A percentile compares a stretch with the other conserved stretches of the same genome.
These are phyloP conservation scores for Ophiostoma australiae DNA, from an alignment of 2,329 filamentous ascomycete species.

Conservation along the genomic window DNA sequence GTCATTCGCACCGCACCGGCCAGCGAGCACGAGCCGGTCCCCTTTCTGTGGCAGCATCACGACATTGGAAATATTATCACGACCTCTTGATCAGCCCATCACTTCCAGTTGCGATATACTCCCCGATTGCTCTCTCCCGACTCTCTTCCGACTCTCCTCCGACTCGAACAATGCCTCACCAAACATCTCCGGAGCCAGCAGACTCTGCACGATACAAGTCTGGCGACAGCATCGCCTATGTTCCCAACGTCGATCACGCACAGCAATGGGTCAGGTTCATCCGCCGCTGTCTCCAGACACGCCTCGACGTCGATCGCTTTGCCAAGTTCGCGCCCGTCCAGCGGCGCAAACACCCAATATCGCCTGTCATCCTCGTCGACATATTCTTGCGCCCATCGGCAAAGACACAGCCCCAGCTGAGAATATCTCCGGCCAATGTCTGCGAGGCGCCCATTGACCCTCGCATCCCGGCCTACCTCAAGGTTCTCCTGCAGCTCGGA, in stretches of 20 bases:
- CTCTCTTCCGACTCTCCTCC: background rate
- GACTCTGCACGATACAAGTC: background rate
- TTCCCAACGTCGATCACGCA: constrained; percentile 24
- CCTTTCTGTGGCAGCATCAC: background rate
- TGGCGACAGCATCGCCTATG: background rate
- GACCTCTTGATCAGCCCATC: background rate
- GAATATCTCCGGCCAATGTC: constrained; percentile 23
- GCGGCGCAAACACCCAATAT: constrained; percentile 48
- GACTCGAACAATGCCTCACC: background rate
- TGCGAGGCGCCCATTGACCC: constrained; percentile 53
- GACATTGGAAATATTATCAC: background rate
- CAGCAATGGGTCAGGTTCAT: constrained; percentile 51
- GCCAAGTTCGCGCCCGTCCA: constrained; percentile 47
- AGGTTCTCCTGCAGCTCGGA: constrained; percentile 48
- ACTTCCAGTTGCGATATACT: no score
- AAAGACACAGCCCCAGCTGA: background rate
- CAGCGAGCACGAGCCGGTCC: background rate
- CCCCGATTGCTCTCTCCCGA: background rate
- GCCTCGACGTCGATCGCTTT: constrained; percentile 52
- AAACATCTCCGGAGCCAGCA: background rate
- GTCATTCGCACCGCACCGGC: background rate
- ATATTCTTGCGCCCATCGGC: constrained; percentile 53
- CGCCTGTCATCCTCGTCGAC: constrained; percentile 50
- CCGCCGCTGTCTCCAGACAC: constrained; percentile 44
- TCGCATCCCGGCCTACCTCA: constrained; percentile 55